A percentile compares a stretch with the other conserved stretches of the same genome.
Evolutionary conservation across 1,284 basidiomycete species (phyloP).

Genomic region (Trametes versicolor): DNA sequence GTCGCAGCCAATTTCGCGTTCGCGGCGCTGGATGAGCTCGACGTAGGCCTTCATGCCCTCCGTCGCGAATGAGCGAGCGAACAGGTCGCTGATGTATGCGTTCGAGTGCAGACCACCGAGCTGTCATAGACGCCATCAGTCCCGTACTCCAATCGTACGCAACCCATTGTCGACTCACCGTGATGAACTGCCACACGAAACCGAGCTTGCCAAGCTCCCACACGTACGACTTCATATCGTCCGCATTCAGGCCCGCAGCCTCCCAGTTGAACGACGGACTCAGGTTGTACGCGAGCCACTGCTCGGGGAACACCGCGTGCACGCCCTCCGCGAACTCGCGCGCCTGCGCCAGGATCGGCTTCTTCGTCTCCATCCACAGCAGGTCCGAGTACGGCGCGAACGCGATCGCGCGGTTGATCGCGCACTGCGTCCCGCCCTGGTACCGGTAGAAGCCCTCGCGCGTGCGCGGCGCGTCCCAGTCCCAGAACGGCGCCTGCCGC

Average conservation of each 20-base stretch:
- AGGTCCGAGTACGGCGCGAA: slow-evolving; percentile 95
- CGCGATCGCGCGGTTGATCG: slow-evolving; percentile 91
- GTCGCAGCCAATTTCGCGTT: slow-evolving; percentile 91
- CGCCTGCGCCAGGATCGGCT: slow-evolving; percentile 94
- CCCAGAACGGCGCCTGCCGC: slow-evolving; percentile 80
- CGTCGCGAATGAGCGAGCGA: slow-evolving; percentile 87
- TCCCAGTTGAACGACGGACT: slow-evolving; percentile 95
- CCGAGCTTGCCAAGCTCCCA: slow-evolving; percentile 95
- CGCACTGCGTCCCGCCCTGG: slow-evolving; percentile 96
- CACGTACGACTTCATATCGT: slow-evolving; percentile 91
- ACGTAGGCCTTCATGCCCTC: slow-evolving; percentile 96
- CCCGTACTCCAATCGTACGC: not conserved
- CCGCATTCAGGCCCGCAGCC: slow-evolving; percentile 87
- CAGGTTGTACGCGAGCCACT: slow-evolving; percentile 96
- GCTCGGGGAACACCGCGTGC: slow-evolving; percentile 80
- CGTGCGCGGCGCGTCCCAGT: slow-evolving; percentile 95
- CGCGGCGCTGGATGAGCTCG: slow-evolving; percentile 84
- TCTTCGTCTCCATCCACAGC: slow-evolving; percentile 99
- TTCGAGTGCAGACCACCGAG: slow-evolving; percentile 97
- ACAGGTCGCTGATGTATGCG: slow-evolving; percentile 95
- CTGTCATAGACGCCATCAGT: slow-evolving; percentile 49
- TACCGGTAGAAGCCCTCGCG: slow-evolving; percentile 97
- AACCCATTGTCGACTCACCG: slow-evolving; percentile 60
- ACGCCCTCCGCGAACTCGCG: slow-evolving; percentile 93
- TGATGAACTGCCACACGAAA: slow-evolving; percentile 99